Conservation (phyloP, 768 basidiomycete species). For the Mycena rosella region DNA sequence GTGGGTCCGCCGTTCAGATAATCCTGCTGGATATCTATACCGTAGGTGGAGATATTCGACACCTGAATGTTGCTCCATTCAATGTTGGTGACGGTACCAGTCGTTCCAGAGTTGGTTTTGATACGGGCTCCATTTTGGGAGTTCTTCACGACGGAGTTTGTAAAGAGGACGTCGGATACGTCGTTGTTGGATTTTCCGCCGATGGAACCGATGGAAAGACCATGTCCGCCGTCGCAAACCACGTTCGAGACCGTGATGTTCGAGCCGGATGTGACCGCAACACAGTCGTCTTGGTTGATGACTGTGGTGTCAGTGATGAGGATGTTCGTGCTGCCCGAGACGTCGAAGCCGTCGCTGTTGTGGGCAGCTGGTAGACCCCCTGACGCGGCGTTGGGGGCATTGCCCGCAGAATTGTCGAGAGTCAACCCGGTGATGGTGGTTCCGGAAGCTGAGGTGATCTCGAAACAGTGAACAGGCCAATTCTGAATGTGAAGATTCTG, state of each 20-base stretch:
- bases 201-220: background rate
- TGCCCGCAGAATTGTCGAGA: conserved; percentile 33
- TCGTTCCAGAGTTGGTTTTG: background rate
- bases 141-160: background rate
- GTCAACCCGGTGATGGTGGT: conserved; percentile 32
- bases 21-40: conserved; percentile 2
- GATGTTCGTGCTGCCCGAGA: conserved; percentile 25
- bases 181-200: conserved; percentile 5
- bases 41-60: conserved; percentile 1
- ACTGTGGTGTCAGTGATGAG: conserved; percentile 23
- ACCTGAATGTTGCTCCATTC: background rate
- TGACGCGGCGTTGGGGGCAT: conserved; percentile 28
- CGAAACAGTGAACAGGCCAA: conserved; percentile 33
- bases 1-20: background rate
- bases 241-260: background rate
- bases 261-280: background rate
- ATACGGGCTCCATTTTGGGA: background rate
- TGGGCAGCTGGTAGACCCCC: conserved; percentile 26
- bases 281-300: conserved; percentile 10
- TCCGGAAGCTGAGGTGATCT: conserved; percentile 28
- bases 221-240: conserved; percentile 5
- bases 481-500: conserved; percentile 33
- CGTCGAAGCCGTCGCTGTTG: conserved; percentile 17
- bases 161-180: background rate
- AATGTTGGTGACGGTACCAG: background rate